Evolutionary conservation across 2,329 filamentous ascomycete genomes (phyloP).

Genomic region (Clonostachys sp.): DNA sequence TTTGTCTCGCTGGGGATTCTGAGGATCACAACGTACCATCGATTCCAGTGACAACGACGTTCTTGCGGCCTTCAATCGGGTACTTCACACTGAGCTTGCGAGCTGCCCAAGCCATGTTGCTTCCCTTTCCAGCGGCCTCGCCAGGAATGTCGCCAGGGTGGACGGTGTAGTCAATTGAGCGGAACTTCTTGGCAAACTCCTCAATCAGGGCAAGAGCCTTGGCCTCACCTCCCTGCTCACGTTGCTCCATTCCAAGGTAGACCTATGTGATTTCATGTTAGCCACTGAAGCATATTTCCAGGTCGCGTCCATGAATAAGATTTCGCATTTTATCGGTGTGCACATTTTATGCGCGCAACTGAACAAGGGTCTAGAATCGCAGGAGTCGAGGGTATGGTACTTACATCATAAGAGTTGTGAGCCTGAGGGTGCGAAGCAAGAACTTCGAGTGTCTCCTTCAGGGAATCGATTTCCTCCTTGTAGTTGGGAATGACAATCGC

Average conservation of each 20-base stretch:
- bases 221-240: constrained; percentile 54
- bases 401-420: constrained; percentile 62
- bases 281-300: neutral
- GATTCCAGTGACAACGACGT: constrained; percentile 67
- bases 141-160: constrained; percentile 62
- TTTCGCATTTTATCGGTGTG: neutral
- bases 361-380: neutral
- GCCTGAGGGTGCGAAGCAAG: constrained; percentile 64
- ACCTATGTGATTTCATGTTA: constrained; percentile 37
- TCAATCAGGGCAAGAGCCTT: constrained; percentile 61
- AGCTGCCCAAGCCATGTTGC: constrained; percentile 69
- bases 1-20: neutral
- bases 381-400: constrained; percentile 20
- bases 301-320: neutral
- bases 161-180: constrained; percentile 61
- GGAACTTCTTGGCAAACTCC: constrained; percentile 61
- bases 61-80: constrained; percentile 41
- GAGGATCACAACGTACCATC: constrained; percentile 52
- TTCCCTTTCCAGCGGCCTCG: constrained; percentile 70
- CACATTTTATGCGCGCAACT: neutral
- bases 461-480: constrained; percentile 65
- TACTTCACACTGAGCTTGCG: constrained; percentile 61
- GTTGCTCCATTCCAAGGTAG: constrained; percentile 69
- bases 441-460: constrained; percentile 65
- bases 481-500: constrained; percentile 71